These are phyloP conservation scores for Viola odorata DNA, from an alignment of 345 rosid species.

Conservation along the genomic window DNA sequence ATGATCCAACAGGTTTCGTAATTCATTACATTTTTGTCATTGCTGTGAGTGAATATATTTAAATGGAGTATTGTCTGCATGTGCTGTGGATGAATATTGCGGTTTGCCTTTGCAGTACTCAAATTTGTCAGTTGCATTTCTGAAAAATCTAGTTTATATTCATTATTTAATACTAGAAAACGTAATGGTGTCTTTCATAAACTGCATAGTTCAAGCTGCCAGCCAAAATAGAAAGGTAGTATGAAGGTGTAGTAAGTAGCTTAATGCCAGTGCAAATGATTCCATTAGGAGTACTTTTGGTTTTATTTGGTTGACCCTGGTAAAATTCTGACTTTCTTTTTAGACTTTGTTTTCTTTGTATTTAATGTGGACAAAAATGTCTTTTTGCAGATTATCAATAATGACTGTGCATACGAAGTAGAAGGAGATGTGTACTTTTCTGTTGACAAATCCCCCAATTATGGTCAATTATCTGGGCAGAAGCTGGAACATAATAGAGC, in stretches of 20 bases:
- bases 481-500: slow-evolving; percentile 65
- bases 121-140: too few relatives aligned
- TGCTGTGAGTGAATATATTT: background rate
- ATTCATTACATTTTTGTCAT: background rate
- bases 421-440: slow-evolving; percentile 82
- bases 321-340: too few relatives aligned
- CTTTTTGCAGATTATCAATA: slow-evolving; percentile 63
- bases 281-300: too few relatives aligned
- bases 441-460: slow-evolving; percentile 64
- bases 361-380: background rate
- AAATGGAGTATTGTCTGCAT: too few relatives aligned
- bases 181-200: too few relatives aligned
- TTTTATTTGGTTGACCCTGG: too few relatives aligned
- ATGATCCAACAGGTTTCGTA: slow-evolving; percentile 55
- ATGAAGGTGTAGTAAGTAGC: background rate
- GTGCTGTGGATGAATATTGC: too few relatives aligned
- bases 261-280: background rate
- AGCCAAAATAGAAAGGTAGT: background rate
- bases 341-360: background rate
- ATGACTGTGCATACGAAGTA: slow-evolving; percentile 61
- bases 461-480: slow-evolving; percentile 73
- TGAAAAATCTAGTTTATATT: background rate
- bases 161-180: background rate
- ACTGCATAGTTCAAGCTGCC: too few relatives aligned
- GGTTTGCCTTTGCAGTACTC: background rate